These are phyloP conservation scores for Blastobotrys malaysiensis DNA, from an alignment of 1,139 yeast genomes.

Conservation along the genomic window DNA sequence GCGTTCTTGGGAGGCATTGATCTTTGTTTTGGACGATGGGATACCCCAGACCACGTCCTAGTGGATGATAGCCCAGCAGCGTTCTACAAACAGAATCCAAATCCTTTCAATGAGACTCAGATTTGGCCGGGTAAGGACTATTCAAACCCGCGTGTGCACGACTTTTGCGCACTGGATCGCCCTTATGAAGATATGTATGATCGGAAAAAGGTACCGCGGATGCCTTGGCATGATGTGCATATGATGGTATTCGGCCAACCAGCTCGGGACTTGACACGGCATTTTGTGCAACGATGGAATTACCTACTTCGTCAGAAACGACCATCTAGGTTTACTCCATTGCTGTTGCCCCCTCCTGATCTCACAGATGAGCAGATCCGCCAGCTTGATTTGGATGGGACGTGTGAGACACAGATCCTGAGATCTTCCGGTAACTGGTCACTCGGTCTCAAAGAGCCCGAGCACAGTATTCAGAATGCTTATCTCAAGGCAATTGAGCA, in stretches of 20 bases:
- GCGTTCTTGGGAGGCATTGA: constrained; percentile 96
- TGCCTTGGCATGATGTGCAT: constrained; percentile 99
- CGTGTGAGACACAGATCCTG: constrained; percentile 86
- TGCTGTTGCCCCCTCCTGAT: constrained; percentile 89
- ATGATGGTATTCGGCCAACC: constrained; percentile 95
- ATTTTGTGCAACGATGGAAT: constrained; percentile 97
- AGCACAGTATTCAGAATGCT: constrained; percentile 88
- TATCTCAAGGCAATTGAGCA: constrained; percentile 85
- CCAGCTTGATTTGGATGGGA: constrained; percentile 63
- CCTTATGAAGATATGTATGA: constrained; percentile 95
- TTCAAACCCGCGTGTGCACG: constrained; percentile 90
- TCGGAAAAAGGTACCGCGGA: constrained; percentile 72
- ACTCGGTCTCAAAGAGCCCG: constrained; percentile 75
- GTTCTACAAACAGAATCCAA: constrained; percentile 28
- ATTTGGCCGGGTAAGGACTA: constrained; percentile 96
- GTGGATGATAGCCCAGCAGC: constrained; percentile 60
- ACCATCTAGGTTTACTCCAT: constrained; percentile 89
- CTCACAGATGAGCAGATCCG: constrained; percentile 66
- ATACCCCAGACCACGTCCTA: constrained; percentile 91
- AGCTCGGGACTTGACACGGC: constrained; percentile 88
- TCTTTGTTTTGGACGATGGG: constrained; percentile 91
- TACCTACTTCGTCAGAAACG: constrained; percentile 85
- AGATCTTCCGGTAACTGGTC: constrained; percentile 95
- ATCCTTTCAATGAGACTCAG: constrained; percentile 38
- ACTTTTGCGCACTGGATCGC: constrained; percentile 70